Evolutionary conservation across 805 yeast species (phyloP).

Genomic region (Maudiozyma saulgeensis): DNA sequence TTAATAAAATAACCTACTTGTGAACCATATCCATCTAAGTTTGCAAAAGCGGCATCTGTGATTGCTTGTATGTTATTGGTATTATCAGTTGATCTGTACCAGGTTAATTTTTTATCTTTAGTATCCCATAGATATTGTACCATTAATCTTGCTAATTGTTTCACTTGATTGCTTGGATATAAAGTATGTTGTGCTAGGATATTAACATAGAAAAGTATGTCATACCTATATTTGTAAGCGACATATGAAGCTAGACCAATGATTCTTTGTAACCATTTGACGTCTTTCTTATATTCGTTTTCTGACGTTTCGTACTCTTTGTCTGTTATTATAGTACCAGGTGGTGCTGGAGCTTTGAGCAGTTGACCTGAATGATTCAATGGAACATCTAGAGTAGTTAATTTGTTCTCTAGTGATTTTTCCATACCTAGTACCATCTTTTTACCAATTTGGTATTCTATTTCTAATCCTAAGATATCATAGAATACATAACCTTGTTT

Average conservation of each 20-base stretch:
- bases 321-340: constrained; percentile 4
- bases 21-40: no score
- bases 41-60: no score
- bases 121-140: no score
- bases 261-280: constrained; percentile 7
- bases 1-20: no score
- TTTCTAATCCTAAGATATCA: constrained; percentile 10
- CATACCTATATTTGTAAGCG: constrained; percentile 7
- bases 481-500: constrained; percentile 6
- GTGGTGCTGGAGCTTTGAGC: constrained; percentile 7
- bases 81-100: no score
- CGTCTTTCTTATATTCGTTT: constrained; percentile 4
- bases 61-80: no score
- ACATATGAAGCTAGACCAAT: constrained; percentile 10
- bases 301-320: neutral
- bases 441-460: constrained; percentile 4
- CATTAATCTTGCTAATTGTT: no score
- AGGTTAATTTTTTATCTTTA: no score
- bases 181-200: no score
- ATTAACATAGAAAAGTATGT: no score
- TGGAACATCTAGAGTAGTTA: constrained; percentile 3
- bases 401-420: constrained; percentile 3
- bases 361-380: constrained; percentile 1
- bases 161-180: no score
- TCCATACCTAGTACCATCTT: constrained; percentile 9